phyloP scores from a whole-genome alignment of 1,139 yeast species.

The Geotrichum siamense region DNA sequence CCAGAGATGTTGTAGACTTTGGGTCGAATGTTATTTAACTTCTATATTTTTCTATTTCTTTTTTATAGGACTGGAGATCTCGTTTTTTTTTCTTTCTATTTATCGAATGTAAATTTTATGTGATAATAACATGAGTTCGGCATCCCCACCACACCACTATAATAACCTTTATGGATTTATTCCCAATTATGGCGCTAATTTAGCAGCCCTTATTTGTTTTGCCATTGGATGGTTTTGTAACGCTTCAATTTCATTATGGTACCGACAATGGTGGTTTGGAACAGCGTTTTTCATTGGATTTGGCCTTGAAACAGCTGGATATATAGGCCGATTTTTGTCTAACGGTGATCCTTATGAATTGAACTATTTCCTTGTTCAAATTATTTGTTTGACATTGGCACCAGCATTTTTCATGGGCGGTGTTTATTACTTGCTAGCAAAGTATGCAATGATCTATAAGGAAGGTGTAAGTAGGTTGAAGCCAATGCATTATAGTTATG shows the following conservation, averaged over 20 bases:
- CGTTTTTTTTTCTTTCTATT: no score
- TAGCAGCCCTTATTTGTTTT: constrained; percentile 46
- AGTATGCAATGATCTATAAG: constrained; percentile 65
- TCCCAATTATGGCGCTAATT: constrained; percentile 44
- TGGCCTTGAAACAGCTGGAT: constrained; percentile 64
- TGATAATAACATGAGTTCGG: no score
- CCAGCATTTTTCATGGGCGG: constrained; percentile 93
- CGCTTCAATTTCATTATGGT: constrained; percentile 38
- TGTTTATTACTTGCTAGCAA: constrained; percentile 68
- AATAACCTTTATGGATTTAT: constrained; percentile 38
- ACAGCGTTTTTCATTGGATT: constrained; percentile 54
- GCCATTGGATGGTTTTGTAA: constrained; percentile 41
- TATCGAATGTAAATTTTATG: no score
- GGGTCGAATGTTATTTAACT: no score
- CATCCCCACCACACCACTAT: no score
- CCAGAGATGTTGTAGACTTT: no score
- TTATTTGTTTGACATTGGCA: constrained; percentile 64
- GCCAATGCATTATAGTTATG: constrained; percentile 70
- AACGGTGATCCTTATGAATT: constrained; percentile 37
- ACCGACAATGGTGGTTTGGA: constrained; percentile 70
- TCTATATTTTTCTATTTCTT: no score
- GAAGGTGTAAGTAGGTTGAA: constrained; percentile 50
- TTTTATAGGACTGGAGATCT: no score
- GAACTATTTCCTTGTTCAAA: constrained; percentile 54
- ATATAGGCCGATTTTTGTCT: constrained; percentile 52